Percentiles rank a stretch among this genome's conserved stretches.
Evolutionary conservation across 2,329 filamentous ascomycete species (phyloP).

Genomic region (Malbranchea cinnamomea): DNA sequence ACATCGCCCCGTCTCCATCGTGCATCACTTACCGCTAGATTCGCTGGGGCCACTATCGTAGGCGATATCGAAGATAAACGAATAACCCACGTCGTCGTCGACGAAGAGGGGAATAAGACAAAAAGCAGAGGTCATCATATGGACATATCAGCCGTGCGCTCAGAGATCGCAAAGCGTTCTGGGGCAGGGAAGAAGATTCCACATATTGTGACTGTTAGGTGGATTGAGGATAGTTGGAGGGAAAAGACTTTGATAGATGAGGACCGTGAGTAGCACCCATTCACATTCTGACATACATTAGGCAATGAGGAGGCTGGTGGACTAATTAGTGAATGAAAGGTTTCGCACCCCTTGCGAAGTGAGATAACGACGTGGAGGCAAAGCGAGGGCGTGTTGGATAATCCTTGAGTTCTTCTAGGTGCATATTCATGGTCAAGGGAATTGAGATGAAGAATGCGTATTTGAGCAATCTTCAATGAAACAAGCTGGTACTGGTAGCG

Average conservation of each 20-base stretch:
- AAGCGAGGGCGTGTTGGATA: no score
- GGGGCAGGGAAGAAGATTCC: slow-evolving; percentile 38
- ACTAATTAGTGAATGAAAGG: no score
- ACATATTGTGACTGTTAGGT: slow-evolving; percentile 51
- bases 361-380: no score
- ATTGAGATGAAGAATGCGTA: no score
- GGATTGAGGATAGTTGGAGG: slow-evolving; percentile 69
- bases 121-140: slow-evolving; percentile 33
- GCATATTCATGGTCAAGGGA: no score
- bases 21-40: slow-evolving; percentile 46
- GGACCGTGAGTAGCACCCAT: slow-evolving; percentile 36
- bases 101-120: slow-evolving; percentile 30
- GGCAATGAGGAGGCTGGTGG: no score
- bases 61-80: slow-evolving; percentile 35
- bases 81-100: slow-evolving; percentile 61
- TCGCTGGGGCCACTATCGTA: slow-evolving; percentile 50
- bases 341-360: no score
- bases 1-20: slow-evolving; percentile 23
- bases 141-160: slow-evolving; percentile 24
- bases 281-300: background rate
- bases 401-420: no score
- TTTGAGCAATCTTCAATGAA: no score
- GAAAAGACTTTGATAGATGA: slow-evolving; percentile 70
- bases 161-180: slow-evolving; percentile 14
- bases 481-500: no score